These are phyloP conservation scores for Candida caryicola DNA, from an alignment of 805 yeast genomes.

Conservation along the genomic window DNA sequence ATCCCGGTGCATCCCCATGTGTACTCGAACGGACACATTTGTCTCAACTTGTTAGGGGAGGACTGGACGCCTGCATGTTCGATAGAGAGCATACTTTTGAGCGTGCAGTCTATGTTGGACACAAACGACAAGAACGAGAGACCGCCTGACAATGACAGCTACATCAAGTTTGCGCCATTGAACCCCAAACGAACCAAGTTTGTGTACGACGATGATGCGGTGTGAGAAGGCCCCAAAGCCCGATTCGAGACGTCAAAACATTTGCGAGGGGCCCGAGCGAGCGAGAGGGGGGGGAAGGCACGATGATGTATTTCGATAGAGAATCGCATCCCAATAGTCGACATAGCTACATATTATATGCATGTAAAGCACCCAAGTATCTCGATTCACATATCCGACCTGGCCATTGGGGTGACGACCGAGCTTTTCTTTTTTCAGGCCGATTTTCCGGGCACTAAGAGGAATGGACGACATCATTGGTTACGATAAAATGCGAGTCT, in stretches of 20 bases:
- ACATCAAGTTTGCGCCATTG: conserved; percentile 51
- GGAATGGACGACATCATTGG: neutral
- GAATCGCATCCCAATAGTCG: too few relatives aligned
- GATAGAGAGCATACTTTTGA: conserved; percentile 46
- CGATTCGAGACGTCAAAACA: too few relatives aligned
- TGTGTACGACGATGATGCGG: conserved; percentile 59
- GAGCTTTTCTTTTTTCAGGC: too few relatives aligned
- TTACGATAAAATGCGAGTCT: neutral
- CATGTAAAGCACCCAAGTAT: too few relatives aligned
- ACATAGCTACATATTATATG: too few relatives aligned
- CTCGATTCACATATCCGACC: too few relatives aligned
- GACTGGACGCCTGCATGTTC: conserved; percentile 69
- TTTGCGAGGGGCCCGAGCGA: too few relatives aligned
- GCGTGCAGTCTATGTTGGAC: conserved; percentile 63
- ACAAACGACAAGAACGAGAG: conserved; percentile 46
- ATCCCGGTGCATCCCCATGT: conserved; percentile 75
- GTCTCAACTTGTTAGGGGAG: conserved; percentile 61
- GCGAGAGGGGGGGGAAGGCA: too few relatives aligned
- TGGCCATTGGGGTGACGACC: too few relatives aligned
- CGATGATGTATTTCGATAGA: too few relatives aligned
- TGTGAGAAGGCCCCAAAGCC: too few relatives aligned
- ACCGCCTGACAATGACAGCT: conserved; percentile 56
- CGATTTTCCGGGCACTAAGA: too few relatives aligned
- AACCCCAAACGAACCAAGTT: conserved; percentile 54
- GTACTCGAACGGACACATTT: conserved; percentile 76